These are phyloP conservation scores for Saksenaea oblongispora DNA, from an alignment of 371 early-diverging fungal genomes.

Conservation along the genomic window DNA sequence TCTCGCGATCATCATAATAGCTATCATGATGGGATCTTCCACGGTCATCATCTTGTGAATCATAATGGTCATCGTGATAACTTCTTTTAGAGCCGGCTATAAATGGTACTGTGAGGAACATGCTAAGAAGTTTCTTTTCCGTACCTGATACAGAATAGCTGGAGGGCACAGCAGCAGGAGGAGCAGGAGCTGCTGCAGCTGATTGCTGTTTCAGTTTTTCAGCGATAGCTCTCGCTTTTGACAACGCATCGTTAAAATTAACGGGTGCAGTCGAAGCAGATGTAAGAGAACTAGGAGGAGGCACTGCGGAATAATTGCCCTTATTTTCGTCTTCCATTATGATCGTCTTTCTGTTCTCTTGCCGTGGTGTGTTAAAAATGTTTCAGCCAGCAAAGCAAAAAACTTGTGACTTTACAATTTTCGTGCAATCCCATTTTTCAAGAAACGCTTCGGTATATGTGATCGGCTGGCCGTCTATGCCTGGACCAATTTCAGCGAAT, in stretches of 20 bases:
- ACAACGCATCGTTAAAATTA: slow-evolving; percentile 72
- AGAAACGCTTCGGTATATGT: too few species aligned
- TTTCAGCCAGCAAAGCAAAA: background rate
- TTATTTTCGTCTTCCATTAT: slow-evolving; percentile 29
- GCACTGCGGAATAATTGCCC: slow-evolving; percentile 38
- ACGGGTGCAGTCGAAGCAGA: slow-evolving; percentile 37
- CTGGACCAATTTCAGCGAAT: too few species aligned
- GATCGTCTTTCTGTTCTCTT: background rate
- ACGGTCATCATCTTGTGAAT: slow-evolving; percentile 67
- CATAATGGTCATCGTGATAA: slow-evolving; percentile 28
- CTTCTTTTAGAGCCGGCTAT: slow-evolving; percentile 38
- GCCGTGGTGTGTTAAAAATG: background rate
- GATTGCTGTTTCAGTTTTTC: slow-evolving; percentile 66
- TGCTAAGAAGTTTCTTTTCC: slow-evolving; percentile 18
- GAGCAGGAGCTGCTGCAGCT: slow-evolving; percentile 29
- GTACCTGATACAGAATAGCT: slow-evolving; percentile 28
- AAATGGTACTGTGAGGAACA: slow-evolving; percentile 12
- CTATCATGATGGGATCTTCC: slow-evolving; percentile 54
- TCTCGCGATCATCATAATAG: slow-evolving; percentile 43
- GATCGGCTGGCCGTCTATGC: too few species aligned
- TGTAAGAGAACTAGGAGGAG: slow-evolving; percentile 41
- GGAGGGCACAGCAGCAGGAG: slow-evolving; percentile 17
- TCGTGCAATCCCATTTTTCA: too few species aligned
- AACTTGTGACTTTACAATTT: background rate
- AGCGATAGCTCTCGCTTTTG: slow-evolving; percentile 85